phyloP scores from a whole-genome alignment of 78 protist species.

The Dictyostelium firmibasis region DNA sequence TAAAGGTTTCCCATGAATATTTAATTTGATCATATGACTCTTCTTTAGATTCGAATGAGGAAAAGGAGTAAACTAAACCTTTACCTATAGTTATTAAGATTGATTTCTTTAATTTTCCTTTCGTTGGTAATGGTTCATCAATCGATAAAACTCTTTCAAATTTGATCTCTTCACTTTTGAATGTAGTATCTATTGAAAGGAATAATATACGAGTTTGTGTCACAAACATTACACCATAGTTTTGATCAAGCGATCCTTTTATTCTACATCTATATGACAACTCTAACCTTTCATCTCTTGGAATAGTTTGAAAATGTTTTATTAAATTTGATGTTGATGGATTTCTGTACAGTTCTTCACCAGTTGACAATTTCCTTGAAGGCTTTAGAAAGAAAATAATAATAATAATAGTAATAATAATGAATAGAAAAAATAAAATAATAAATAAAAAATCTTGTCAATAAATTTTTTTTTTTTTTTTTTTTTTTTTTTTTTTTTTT shows the following conservation, averaged over 20 bases:
- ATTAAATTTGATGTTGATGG: neutral
- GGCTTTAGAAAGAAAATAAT: neutral
- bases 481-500: neutral
- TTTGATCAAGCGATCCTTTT: neutral
- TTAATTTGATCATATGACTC: neutral
- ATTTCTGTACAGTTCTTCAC: neutral
- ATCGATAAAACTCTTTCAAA: neutral
- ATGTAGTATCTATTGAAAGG: neutral
- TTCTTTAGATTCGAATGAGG: neutral
- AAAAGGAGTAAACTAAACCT: neutral
- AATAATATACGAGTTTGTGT: conserved; percentile 2
- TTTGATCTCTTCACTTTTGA: neutral
- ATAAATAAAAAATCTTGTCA: neutral
- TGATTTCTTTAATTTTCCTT: conserved; percentile 4
- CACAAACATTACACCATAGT: neutral
- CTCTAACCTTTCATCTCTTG: neutral
- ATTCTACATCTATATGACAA: neutral
- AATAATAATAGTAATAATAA: too few relatives aligned
- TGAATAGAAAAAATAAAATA: neutral
- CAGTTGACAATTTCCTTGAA: neutral
- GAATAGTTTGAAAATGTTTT: neutral
- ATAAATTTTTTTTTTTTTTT: neutral
- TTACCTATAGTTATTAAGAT: neutral
- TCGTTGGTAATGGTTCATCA: neutral
- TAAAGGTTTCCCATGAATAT: neutral